Base-by-base conservation (phyloP, 495 filamentous ascomycete species). In the Talaromyces liani region DNA sequence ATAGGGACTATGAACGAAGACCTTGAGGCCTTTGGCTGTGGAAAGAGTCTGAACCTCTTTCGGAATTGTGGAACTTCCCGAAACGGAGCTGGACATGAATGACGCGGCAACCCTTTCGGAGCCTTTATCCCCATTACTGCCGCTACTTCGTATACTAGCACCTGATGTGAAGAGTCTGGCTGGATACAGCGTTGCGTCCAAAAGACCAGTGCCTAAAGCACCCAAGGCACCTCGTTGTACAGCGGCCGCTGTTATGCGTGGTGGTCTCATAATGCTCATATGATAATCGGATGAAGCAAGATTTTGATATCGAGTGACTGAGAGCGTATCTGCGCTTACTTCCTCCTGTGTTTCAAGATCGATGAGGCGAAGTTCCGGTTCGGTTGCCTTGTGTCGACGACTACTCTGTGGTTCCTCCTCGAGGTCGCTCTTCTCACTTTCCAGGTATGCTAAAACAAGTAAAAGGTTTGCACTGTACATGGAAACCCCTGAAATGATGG, bases 1-100 rank as follows among this genome's bases (percentile, higher is more conserved):
- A 67, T 94, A 98, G 1, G 95, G 95, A 68, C 92, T 97, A 59
- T 95, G 91, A 33, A 98, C 89, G 71, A 96, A 97, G 27, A 98
- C 91, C 67, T 97, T 98, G 65, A 92, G 83, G 0, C 94, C 93
- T 6, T 86, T 83, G 16, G 85, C 85, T 18, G 73, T 72, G 18
- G 77, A 69, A 53, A 79, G 69, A 63, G 80, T 79, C 54, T 80
- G 73, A 1, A 77, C 63, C 63, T 79, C 77, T 60, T 77, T 78
- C 7, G 77, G 65, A 22, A 72, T 65, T 31, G 68, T 39, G 14
- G 75, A 76, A 6, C 75, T 71, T 4, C 57, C 49, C 4, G 69
- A 65, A 27, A 73, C 22, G 18, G 69, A 65, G 57, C 69, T 73
- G 25, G 82, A 82, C 49, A 69, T 69, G 63, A 79, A 73, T 3